These are phyloP conservation scores for Monoraphidium neglectum DNA, from an alignment of 139 green algal species.

Conservation along the genomic window DNA sequence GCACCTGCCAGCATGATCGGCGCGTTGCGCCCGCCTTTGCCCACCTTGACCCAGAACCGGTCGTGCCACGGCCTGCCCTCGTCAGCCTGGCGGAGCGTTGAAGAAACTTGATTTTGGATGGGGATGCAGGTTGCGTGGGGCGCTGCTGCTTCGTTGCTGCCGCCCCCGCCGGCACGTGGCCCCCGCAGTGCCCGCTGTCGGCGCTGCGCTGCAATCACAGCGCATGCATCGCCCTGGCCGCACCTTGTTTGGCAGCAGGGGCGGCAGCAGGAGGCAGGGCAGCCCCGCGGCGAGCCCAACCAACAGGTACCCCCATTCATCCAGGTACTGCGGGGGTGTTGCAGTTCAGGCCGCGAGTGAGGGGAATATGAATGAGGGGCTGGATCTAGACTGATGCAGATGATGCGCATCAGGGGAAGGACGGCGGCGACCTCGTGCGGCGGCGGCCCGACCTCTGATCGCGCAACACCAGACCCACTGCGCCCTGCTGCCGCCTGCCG, in stretches of 20 bases:
- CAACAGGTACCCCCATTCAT: conserved; percentile 82
- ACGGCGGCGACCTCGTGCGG: too few relatives aligned
- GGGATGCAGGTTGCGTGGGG: too few relatives aligned
- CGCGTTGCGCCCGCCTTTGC: not conserved
- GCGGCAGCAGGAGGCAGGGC: conserved; percentile 82
- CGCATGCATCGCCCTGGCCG: not conserved
- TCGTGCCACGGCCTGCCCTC: conserved; percentile 71
- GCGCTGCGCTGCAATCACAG: not conserved
- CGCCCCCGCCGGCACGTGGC: too few relatives aligned
- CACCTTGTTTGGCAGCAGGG: conserved; percentile 67
- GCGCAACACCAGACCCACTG: too few relatives aligned
- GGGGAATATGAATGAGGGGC: not conserved
- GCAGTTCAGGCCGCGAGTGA: not conserved
- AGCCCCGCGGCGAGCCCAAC: conserved; percentile 71
- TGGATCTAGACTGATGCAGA: not conserved
- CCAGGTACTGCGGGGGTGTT: conserved; percentile 41
- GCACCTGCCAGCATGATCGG: not conserved
- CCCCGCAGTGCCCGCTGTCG: too few relatives aligned
- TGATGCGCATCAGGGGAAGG: too few relatives aligned
- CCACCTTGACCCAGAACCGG: conserved; percentile 91
- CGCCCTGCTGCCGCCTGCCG: too few relatives aligned
- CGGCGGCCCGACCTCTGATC: too few relatives aligned
- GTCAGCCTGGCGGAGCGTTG: conserved; percentile 63
- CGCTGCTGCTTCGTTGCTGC: too few relatives aligned
- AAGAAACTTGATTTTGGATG: too few relatives aligned